Percentiles rank a stretch among this genome's conserved stretches.
phyloP scores from a whole-genome alignment of 2,329 filamentous ascomycete species.

The Trichoderma guizhouense region DNA sequence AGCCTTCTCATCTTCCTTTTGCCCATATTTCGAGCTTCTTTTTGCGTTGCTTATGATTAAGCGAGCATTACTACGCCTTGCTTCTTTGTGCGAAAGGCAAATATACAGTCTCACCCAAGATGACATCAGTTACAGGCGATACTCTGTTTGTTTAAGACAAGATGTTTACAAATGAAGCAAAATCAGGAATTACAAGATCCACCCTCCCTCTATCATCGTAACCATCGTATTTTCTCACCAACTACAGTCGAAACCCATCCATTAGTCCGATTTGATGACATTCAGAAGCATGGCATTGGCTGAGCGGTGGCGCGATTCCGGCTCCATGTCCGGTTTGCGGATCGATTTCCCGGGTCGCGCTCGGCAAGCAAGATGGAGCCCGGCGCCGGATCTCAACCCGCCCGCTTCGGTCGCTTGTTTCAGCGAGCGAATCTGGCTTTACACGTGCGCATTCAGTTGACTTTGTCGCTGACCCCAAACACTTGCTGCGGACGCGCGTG shows the following conservation, averaged over 20 bases:
- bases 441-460: not conserved
- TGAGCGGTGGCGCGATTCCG: not conserved
- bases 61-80: not conserved
- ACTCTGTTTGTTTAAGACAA: not conserved
- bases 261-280: not conserved
- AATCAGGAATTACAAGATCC: not conserved
- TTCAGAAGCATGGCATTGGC: not conserved
- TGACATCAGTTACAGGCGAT: not conserved
- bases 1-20: not conserved
- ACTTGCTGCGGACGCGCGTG: not conserved
- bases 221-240: not conserved
- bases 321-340: not conserved
- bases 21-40: not conserved
- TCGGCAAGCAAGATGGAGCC: not conserved
- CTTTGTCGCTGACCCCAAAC: not conserved
- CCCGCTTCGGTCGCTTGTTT: not conserved
- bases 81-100: not conserved
- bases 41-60: constrained; percentile 8
- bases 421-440: not conserved
- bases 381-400: not conserved
- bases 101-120: not conserved
- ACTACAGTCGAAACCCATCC: too few species aligned
- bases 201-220: not conserved
- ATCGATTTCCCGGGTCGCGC: not conserved
- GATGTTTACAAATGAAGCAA: not conserved